Evolutionary conservation across 306 rosid species (phyloP).

Genomic region (Prunus dulcis): DNA sequence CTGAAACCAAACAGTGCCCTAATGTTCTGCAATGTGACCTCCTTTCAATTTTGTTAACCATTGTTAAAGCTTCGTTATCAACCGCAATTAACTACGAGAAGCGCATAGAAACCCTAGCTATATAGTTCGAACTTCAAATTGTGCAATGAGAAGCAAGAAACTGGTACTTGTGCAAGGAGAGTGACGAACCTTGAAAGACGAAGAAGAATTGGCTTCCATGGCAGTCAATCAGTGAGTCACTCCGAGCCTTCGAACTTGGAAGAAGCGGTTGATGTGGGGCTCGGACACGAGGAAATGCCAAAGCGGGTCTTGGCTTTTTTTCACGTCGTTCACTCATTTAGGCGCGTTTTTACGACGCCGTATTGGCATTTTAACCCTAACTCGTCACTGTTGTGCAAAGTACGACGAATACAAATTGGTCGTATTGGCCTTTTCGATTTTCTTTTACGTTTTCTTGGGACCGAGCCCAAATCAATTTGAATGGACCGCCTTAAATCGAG

Average conservation of each 20-base stretch:
- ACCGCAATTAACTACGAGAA: not conserved
- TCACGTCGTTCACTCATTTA: not conserved
- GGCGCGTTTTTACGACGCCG: not conserved
- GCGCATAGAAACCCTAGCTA: conserved; percentile 16
- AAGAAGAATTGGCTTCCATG: conserved; percentile 11
- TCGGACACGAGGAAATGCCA: not conserved
- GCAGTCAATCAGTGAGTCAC: not conserved
- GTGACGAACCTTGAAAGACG: conserved; percentile 19
- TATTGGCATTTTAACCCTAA: no score
- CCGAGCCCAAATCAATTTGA: not conserved
- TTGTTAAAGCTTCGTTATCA: not conserved
- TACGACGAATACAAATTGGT: no score
- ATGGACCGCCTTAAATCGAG: not conserved
- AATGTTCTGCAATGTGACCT: not conserved
- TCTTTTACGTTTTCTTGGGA: no score
- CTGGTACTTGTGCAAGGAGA: not conserved
- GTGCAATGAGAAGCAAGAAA: not conserved
- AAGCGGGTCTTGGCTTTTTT: not conserved
- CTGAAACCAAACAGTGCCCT: not conserved
- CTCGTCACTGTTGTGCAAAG: no score
- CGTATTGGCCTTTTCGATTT: no score
- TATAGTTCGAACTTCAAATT: not conserved
- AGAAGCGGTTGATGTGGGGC: not conserved
- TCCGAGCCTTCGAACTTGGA: not conserved
- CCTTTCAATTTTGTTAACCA: not conserved